Percentiles rank a stretch among this genome's conserved stretches.
Evolutionary conservation across 306 rosid species (phyloP).

Genomic region (Glycyrrhiza uralensis): DNA sequence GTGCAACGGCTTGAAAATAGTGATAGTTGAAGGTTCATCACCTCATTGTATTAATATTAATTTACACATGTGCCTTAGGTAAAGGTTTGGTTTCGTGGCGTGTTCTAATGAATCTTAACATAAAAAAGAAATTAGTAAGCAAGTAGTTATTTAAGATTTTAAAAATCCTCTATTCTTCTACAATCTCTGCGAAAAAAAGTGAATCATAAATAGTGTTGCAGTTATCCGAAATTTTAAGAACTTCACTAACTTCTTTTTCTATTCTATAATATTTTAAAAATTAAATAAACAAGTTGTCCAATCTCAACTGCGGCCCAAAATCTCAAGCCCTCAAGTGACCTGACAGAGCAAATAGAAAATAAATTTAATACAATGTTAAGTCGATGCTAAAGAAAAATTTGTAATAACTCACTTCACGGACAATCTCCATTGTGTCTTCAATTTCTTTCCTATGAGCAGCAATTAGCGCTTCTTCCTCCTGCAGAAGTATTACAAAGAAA

Average conservation of each 20-base stretch:
- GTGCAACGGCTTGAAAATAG: neutral
- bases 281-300: neutral
- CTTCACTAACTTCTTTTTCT: neutral
- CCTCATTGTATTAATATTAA: neutral
- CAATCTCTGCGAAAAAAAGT: neutral
- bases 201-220: neutral
- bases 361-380: neutral
- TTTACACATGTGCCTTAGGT: neutral
- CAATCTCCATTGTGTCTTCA: constrained; percentile 98
- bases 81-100: neutral
- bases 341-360: neutral
- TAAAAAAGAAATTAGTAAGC: neutral
- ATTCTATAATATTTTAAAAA: neutral
- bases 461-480: constrained; percentile 96
- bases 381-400: neutral
- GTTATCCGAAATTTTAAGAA: neutral
- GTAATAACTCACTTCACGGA: constrained; percentile 78
- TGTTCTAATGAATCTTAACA: neutral
- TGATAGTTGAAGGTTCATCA: neutral
- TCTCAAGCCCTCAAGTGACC: neutral
- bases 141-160: neutral
- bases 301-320: neutral
- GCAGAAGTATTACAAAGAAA: constrained; percentile 23
- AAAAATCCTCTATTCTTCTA: neutral
- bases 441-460: constrained; percentile 98